Evolutionary conservation across 1,284 basidiomycete genomes (phyloP).

Genomic region (Ustilago vetiveriae): DNA sequence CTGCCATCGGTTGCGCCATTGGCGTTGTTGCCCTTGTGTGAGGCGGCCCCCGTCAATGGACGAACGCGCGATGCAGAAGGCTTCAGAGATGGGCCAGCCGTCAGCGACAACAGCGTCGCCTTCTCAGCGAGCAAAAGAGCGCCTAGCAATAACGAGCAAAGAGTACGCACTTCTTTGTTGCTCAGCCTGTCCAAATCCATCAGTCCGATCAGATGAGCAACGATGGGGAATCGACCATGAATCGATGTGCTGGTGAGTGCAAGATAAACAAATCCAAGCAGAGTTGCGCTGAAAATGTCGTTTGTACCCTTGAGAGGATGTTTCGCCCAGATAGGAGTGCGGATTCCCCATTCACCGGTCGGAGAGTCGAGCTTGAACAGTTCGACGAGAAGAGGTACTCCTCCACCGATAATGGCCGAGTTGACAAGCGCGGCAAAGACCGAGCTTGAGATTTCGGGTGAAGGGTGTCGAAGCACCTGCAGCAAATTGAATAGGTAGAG

Average conservation of each 20-base stretch:
- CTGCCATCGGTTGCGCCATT: conserved; percentile 7
- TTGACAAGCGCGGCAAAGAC: conserved; percentile 49
- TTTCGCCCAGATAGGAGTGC: conserved; percentile 47
- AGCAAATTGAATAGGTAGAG: background rate
- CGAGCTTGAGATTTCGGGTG: conserved; percentile 33
- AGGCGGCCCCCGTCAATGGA: too few relatives aligned
- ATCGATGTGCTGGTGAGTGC: conserved; percentile 7
- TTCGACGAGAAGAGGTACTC: conserved; percentile 51
- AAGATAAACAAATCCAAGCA: conserved; percentile 27
- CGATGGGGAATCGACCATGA: background rate
- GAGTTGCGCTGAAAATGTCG: conserved; percentile 40
- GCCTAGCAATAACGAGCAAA: conserved; percentile 24
- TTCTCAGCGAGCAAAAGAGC: conserved; percentile 24
- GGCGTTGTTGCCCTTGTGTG: too few relatives aligned
- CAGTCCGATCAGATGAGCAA: background rate
- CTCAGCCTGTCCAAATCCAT: conserved; percentile 7
- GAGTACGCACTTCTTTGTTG: conserved; percentile 12
- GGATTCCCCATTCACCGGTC: conserved; percentile 44
- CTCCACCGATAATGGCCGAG: conserved; percentile 52
- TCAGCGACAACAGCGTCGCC: conserved; percentile 9
- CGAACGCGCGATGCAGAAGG: background rate
- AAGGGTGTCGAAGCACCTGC: conserved; percentile 37
- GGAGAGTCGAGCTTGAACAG: conserved; percentile 52
- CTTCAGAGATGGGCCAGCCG: background rate
- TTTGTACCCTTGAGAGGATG: conserved; percentile 34